A percentile compares a stretch with the other conserved stretches of the same genome.
Conservation (phyloP, 768 basidiomycete species). For the Tremella yokohamensis region DNA sequence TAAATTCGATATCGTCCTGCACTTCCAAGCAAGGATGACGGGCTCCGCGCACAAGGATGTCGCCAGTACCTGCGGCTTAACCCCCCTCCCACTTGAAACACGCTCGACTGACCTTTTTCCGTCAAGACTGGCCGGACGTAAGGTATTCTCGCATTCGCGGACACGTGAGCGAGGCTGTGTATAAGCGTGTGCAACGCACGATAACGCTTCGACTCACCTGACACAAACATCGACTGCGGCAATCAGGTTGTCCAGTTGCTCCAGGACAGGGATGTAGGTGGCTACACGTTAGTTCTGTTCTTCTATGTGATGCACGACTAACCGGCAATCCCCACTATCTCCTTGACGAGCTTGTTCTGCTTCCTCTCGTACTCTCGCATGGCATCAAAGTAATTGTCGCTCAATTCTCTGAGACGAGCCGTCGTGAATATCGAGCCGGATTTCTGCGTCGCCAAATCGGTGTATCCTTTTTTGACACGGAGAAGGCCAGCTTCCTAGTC, state of each 20-base stretch:
- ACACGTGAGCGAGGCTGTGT: slow-evolving; percentile 72
- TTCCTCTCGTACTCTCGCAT: slow-evolving; percentile 67
- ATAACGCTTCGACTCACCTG: slow-evolving; percentile 57
- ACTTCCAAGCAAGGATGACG: slow-evolving; percentile 95
- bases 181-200: slow-evolving; percentile 1
- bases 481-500: slow-evolving; percentile 74
- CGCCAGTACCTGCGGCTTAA: slow-evolving; percentile 63
- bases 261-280: slow-evolving; percentile 84
- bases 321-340: slow-evolving; percentile 91
- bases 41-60: slow-evolving; percentile 74
- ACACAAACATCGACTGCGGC: slow-evolving; percentile 89
- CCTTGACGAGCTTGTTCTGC: slow-evolving; percentile 80
- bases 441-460: slow-evolving; percentile 79
- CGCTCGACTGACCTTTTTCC: slow-evolving; percentile 62
- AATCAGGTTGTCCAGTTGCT: slow-evolving; percentile 73
- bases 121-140: slow-evolving; percentile 81
- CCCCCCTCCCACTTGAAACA: neutral
- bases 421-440: slow-evolving; percentile 88
- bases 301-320: slow-evolving; percentile 37
- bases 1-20: slow-evolving; percentile 91
- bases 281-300: slow-evolving; percentile 60
- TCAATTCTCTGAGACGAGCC: slow-evolving; percentile 63
- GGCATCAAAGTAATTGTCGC: slow-evolving; percentile 67
- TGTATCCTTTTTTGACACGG: slow-evolving; percentile 64
- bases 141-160: slow-evolving; percentile 75